A percentile compares a stretch with the other conserved stretches of the same genome.
Evolutionary conservation across 2,329 filamentous ascomycete species (phyloP).

Genomic region (Lecanicillium sp.): DNA sequence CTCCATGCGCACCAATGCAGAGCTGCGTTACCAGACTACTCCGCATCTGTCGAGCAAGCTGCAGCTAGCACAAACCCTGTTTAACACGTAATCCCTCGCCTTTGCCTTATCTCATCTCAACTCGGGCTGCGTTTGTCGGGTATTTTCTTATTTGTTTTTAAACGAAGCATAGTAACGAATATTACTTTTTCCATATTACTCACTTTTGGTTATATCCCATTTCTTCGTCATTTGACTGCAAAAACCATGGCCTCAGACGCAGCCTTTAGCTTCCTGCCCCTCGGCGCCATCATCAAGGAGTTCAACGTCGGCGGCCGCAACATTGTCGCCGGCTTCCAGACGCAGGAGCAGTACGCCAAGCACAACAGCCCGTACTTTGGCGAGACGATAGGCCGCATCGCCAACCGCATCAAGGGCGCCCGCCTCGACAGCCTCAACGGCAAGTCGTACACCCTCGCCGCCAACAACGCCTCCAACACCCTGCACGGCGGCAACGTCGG

Average conservation of each 20-base stretch:
- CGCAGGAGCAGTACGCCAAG: slow-evolving; percentile 63
- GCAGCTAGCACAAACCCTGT: too few relatives aligned
- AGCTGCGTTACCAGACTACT: too few relatives aligned
- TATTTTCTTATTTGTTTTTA: too few relatives aligned
- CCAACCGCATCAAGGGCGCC: slow-evolving; percentile 73
- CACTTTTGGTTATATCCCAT: background rate
- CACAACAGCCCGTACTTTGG: slow-evolving; percentile 80
- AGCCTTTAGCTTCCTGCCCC: slow-evolving; percentile 59
- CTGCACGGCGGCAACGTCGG: slow-evolving; percentile 66
- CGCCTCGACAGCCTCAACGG: slow-evolving; percentile 66
- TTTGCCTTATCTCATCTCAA: too few relatives aligned
- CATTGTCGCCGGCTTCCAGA: slow-evolving; percentile 82
- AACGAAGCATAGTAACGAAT: too few relatives aligned
- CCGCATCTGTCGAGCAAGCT: too few relatives aligned
- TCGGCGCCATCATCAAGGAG: slow-evolving; percentile 74
- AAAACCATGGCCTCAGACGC: slow-evolving; percentile 26
- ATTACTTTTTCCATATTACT: too few relatives aligned
- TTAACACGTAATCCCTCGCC: too few relatives aligned
- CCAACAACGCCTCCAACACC: slow-evolving; percentile 72
- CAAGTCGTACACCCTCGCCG: slow-evolving; percentile 59
- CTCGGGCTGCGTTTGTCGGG: too few relatives aligned
- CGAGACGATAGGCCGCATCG: slow-evolving; percentile 79
- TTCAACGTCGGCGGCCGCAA: slow-evolving; percentile 72
- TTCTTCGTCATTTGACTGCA: background rate
- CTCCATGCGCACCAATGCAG: too few relatives aligned